Evolutionary conservation across 2,329 filamentous ascomycete species (phyloP), one percentile per base, ranked within the genome.

Genomic region (Phyllosticta citribraziliensis): DNA sequence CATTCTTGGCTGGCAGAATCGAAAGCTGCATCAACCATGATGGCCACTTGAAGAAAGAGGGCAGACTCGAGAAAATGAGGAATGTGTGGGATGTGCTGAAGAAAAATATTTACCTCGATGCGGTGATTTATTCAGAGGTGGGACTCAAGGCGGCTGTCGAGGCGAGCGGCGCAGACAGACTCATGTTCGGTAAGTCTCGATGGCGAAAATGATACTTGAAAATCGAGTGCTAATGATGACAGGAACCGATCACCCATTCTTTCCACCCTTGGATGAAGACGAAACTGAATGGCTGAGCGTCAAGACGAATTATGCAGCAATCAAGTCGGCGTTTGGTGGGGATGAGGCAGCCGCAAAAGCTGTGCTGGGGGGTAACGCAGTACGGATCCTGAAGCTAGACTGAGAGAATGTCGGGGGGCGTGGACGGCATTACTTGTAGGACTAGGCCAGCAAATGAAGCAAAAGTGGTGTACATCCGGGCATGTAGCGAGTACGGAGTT

Each of bases 1-100:
- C 92, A 0, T 96, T 96, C 72, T 78, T 97, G 2, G 92, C 91
- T 0, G 92, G 92, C 0, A 80, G 92, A 27, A 91, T 96, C 57
- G 91, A 96, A 75, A 92, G 88, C 70, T 96, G 91, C 70, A 85
- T 96, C 58, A 73, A 84, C 62, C 92, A 96, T 75, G 91, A 96
- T 69, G 87, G 84, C 0, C 85, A 91, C 69, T 80, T 95, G 50
- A 83, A 87, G 60, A 78, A 80, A 1, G 81, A 85, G 63, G 87
- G 86, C 10, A 84, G 81, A 68, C 76, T 79, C 1, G 73, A 78
- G 12, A 79, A 84, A 74, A 80, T 76, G 80, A 76, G 80, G 60
- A 79, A 78, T 60, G 73, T 88, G 0, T 87, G 84, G 85, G 84
- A 87, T 67, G 76, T 88, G 2, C 65, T 88, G 65, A 83, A 82